Base-by-base conservation (phyloP, 2,329 filamentous ascomycete genomes). In the Microcyclospora pomicola region DNA sequence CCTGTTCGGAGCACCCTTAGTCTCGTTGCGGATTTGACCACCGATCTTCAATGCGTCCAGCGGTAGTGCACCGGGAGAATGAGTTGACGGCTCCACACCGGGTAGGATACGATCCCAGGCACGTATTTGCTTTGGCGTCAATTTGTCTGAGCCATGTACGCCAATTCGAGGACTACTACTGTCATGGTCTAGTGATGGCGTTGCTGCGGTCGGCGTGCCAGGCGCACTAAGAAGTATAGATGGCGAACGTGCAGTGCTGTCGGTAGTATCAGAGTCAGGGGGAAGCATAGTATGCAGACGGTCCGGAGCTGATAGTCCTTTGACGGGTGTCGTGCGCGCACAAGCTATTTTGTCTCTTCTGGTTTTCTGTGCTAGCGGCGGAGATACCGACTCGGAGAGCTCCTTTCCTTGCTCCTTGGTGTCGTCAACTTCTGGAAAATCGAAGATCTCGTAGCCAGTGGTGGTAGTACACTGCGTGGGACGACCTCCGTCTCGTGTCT, bases 41-140 rank as follows among this genome's bases (percentile, higher is more conserved):
- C 42, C 36, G 9, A 55, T 31, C 2, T 38, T 48, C 12, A 54
- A 41, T 28, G 48, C 38, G 24, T 48, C 38, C 34, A 54, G 49
- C 9, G 47, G 41, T 2, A 53, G 43, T 3, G 35, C 35, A 30
- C 49, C 52, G 2, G 51, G 52, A 3, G 53, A 49, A 9, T 44
- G 39, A 15, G 42, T 41, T 16, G 34, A 19, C 2, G 33, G 36
- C 15, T 51, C 50, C 7, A 24, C 19, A 27, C 37, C 46, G 10
- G 40, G 40, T 15, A 59, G 42, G 13, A 57, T 35, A 9, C 50
- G 42, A 34, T 48, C 46, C 55, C 55, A 59, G 5, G 56, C 41
- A 27, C 52, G 46, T 11, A 41, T 43, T 37, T 59, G 55, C 28
- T 53, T 57, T 6, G 56, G 54, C 12, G 54, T 59, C 33, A 51